phyloP scores from a whole-genome alignment of 1,284 basidiomycete genomes.

The Microbotryum intermedium region DNA sequence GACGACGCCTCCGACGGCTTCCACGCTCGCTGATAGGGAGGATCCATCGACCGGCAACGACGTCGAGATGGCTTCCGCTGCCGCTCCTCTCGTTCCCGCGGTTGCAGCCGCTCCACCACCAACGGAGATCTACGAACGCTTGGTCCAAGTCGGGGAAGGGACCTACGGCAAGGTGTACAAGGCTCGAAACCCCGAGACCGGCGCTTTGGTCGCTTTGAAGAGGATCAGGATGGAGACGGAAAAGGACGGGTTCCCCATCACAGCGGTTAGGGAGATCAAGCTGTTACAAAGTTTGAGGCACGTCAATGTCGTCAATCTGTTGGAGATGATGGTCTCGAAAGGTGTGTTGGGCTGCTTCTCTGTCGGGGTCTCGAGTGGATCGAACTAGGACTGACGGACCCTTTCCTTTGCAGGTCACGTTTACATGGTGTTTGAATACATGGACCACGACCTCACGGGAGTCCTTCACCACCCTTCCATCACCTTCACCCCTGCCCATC shows the following conservation, averaged over 20 bases:
- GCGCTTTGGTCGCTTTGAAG: slow-evolving; percentile 79
- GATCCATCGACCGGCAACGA: background rate
- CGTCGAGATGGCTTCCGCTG: too few species aligned
- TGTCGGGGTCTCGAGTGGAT: too few species aligned
- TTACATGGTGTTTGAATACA: slow-evolving; percentile 99
- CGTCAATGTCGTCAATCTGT: slow-evolving; percentile 76
- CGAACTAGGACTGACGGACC: too few species aligned
- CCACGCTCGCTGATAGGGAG: background rate
- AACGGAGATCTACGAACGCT: slow-evolving; percentile 64
- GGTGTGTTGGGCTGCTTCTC: slow-evolving; percentile 49
- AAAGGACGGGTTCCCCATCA: slow-evolving; percentile 95
- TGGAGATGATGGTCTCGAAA: slow-evolving; percentile 98
- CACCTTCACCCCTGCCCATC: slow-evolving; percentile 71
- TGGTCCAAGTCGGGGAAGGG: slow-evolving; percentile 94
- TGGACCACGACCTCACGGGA: slow-evolving; percentile 97
- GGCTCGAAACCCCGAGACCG: slow-evolving; percentile 70
- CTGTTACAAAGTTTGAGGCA: slow-evolving; percentile 85
- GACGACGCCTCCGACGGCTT: background rate
- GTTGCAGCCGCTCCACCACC: background rate
- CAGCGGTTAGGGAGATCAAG: slow-evolving; percentile 98
- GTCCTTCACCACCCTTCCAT: slow-evolving; percentile 81
- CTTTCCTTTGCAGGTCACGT: slow-evolving; percentile 59
- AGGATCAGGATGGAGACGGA: slow-evolving; percentile 97
- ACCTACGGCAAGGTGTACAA: slow-evolving; percentile 99
- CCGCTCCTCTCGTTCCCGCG: background rate